A percentile compares a stretch with the other conserved stretches of the same genome.
These are phyloP conservation scores for Epichloe uncinata DNA, from an alignment of 2,329 filamentous ascomycete genomes.

Conservation along the genomic window DNA sequence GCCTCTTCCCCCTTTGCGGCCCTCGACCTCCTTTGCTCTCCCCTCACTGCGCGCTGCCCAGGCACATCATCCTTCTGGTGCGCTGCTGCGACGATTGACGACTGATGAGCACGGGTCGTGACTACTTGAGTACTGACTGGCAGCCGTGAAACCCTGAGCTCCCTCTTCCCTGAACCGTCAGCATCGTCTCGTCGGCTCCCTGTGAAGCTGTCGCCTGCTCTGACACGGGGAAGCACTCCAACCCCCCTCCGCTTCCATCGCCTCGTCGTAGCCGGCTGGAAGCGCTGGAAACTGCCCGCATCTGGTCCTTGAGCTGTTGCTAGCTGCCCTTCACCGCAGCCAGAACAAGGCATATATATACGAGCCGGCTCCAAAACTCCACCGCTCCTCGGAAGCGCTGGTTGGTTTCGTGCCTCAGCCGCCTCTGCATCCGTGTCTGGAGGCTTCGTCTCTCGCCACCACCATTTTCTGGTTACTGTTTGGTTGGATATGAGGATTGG, in stretches of 20 bases:
- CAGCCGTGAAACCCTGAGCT: slow-evolving; percentile 5
- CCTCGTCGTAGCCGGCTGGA: not conserved
- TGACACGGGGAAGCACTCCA: not conserved
- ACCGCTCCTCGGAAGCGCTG: not conserved
- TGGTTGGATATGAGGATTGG: not conserved
- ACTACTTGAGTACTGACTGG: not conserved
- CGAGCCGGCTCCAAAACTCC: not conserved
- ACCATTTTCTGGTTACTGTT: not conserved
- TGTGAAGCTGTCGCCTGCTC: not conserved
- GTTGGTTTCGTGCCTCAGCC: slow-evolving; percentile 1
- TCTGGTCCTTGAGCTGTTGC: not conserved
- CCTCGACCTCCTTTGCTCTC: slow-evolving; percentile 5
- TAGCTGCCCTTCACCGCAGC: not conserved
- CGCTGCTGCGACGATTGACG: not conserved
- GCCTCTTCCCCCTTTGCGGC: slow-evolving; percentile 8
- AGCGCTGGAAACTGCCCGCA: not conserved
- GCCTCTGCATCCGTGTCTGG: not conserved
- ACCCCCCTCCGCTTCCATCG: not conserved
- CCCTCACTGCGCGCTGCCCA: slow-evolving; percentile 2
- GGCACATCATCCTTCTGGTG: slow-evolving; percentile 4
- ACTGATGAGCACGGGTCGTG: slow-evolving; percentile 6
- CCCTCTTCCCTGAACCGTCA: slow-evolving; percentile 1
- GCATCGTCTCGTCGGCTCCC: not conserved
- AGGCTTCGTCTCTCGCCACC: not conserved
- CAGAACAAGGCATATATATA: not conserved